Percentiles rank a stretch among this genome's conserved stretches.
Conservation (phyloP, 2,329 filamentous ascomycete genomes). For the Ophiostoma quercus region DNA sequence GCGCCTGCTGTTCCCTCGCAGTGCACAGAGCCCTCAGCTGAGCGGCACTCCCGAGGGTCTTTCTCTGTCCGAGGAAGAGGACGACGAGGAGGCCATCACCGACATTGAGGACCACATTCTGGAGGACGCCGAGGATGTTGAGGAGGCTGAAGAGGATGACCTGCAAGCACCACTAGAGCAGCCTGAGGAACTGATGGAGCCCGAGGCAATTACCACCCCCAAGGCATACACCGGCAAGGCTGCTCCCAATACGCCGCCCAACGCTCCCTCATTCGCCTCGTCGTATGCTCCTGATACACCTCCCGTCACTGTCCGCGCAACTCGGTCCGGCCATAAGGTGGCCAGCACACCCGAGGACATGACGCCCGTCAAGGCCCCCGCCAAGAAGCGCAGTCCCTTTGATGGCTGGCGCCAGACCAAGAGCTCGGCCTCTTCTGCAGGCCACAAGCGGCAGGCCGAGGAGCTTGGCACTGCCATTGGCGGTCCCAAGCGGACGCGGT, state of each 20-base stretch:
- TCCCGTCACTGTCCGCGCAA: constrained; percentile 56
- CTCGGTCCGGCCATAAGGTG: constrained; percentile 47
- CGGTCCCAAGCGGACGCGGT: constrained; percentile 39
- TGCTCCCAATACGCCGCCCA: constrained; percentile 44
- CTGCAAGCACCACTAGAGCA: constrained; percentile 36
- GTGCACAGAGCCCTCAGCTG: constrained; percentile 35
- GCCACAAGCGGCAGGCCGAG: constrained; percentile 43
- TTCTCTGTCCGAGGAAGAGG: constrained; percentile 34
- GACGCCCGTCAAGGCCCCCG: constrained; percentile 38
- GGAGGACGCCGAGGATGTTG: constrained; percentile 28
- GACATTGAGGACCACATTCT: constrained; percentile 50
- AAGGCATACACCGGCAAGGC: constrained; percentile 32
- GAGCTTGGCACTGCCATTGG: constrained; percentile 32
- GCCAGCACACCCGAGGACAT: constrained; percentile 23
- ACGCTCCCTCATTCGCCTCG: constrained; percentile 51
- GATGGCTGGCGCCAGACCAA: constrained; percentile 66
- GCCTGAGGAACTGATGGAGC: constrained; percentile 38
- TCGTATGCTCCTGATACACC: constrained; percentile 54
- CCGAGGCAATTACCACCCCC: constrained; percentile 30
- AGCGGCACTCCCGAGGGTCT: constrained; percentile 36
- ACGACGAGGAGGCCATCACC: constrained; percentile 56
- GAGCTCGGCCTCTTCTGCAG: constrained; percentile 36
- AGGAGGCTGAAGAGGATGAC: constrained; percentile 50
- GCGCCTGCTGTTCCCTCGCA: constrained; percentile 61
- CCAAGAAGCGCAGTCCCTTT: constrained; percentile 51